Evolutionary conservation across 306 rosid genomes (phyloP), one percentile per base, ranked within the genome.

Genomic region (Glycine latifolia): DNA sequence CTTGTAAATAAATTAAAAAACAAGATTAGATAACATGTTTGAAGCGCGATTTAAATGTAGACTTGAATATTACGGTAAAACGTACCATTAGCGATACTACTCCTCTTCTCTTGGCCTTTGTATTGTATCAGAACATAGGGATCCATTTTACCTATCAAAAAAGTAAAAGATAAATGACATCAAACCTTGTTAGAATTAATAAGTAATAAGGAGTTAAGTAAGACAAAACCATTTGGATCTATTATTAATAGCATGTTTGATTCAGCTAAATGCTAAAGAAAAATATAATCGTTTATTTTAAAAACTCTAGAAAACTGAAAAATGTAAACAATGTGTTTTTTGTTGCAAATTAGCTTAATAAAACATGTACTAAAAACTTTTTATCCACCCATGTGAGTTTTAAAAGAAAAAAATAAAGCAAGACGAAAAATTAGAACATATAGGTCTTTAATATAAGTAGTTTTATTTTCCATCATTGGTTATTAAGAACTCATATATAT

Each of bases 91-190:
- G 98, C 95, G 3, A 90, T 89, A 41, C 67, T 55, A 84, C 93
- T 94, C 84, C 81, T 93, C 67, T 58, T 90, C 79, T 92, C 99
- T 73, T 92, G 99, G 70, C 87, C 87, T 81, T 87, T 89, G 84
- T 95, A 92, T 78, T 91, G 90, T 43, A 92, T 82, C 78, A 90
- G 66, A 71, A 90, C 97, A 60, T 90, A 90, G 1, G 97, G 97
- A 65, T 95, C 97, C 85, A 92, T 90, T 12, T 86, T 60, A 73
- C 84, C 97, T 92, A 67, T 54, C 8, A 56, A 39, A 20, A 79
- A 52, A 12, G 33, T 14, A 48, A 66, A 39, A 7, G 5, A 35
- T 35, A 35, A 35, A 35, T 35, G 39, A 35, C 39, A 26, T 4
- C 39, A 35, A 35, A 35, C 39, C 39, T 35, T 35, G 39, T 52